phyloP scores from a whole-genome alignment of 2,329 filamentous ascomycete species.

The Microsporum audouinii region DNA sequence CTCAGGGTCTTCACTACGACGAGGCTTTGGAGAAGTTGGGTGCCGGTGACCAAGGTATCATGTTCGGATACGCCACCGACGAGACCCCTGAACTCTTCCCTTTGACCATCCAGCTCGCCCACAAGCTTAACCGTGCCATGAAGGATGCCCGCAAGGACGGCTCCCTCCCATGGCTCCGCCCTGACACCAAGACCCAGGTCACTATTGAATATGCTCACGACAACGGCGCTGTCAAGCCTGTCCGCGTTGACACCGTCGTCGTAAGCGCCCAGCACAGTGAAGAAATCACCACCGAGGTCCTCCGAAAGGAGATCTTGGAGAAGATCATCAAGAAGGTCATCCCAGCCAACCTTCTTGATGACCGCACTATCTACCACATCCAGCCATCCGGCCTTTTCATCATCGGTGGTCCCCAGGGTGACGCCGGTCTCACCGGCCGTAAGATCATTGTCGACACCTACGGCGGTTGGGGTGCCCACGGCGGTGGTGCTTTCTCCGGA shows the following conservation, averaged over 20 bases:
- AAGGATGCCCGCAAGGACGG: constrained; percentile 77
- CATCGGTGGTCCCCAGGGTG: constrained; percentile 98
- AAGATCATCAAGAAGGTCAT: constrained; percentile 97
- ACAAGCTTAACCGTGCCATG: constrained; percentile 97
- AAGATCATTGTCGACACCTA: constrained; percentile 99
- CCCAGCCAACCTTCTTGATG: constrained; percentile 80
- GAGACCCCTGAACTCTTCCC: constrained; percentile 97
- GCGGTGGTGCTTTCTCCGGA: constrained; percentile 99
- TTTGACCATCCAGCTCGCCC: constrained; percentile 82
- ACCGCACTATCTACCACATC: constrained; percentile 93
- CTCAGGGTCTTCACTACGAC: constrained; percentile 97
- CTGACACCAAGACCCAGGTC: constrained; percentile 99
- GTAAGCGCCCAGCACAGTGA: constrained; percentile 89
- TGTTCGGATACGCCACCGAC: constrained; percentile 99
- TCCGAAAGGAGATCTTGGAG: constrained; percentile 89
- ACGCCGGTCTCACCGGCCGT: constrained; percentile 93
- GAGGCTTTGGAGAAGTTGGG: constrained; percentile 94
- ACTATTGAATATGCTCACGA: constrained; percentile 98
- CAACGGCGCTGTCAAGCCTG: constrained; percentile 79
- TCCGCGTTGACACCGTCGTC: constrained; percentile 91
- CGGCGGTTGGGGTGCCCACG: constrained; percentile 98
- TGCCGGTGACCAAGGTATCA: constrained; percentile 99
- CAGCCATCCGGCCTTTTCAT: constrained; percentile 98
- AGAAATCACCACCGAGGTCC: constrained; percentile 77
- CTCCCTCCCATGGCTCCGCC: constrained; percentile 81